Base-by-base conservation (phyloP, 2,329 filamentous ascomycete species). In the Hypoxylon sp. region DNA sequence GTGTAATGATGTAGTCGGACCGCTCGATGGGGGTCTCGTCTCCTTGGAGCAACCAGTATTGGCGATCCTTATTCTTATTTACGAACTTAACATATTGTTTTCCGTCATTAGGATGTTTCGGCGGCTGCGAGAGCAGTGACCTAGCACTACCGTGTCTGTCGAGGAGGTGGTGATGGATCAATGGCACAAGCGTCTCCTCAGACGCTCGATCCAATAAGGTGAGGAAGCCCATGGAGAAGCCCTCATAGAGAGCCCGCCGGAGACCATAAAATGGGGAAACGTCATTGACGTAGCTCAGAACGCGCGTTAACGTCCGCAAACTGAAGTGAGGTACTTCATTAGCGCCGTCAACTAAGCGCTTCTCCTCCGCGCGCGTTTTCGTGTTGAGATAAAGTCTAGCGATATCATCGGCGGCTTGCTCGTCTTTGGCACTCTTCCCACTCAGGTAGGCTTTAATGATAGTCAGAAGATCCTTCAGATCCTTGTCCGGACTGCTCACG, bases 311-410 rank as follows among this genome's bases (percentile, higher is more conserved):
- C 0, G 96, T 99, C 76, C 96, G 89, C 61, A 99, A 87, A 82
- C 95, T 98, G 82, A 97, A 99, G 78, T 99, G 96, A 9, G 96
- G 95, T 50, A 96, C 93, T 75, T 99, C 94, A 65, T 96, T 95
- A 26, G 95, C 95, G 44, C 96, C 95, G 78, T 99, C 96, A 0
- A 97, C 96, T 12, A 99, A 82, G 62, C 89, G 87, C 76, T 96
- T 97, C 54, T 93, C 88, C 60, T 92, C 89, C 0, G 92, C 91
- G 46, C 97, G 83, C 40, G 84, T 85, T 77, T 97, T 96, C 6
- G 95, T 95, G 70, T 93, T 91, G 62, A 97, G 84, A 75, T 99
- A 99, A 1, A 99, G 85, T 38, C 88, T 87, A 1, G 93, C 93
- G 63, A 97, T 91, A 74, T 97, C 93, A 61, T 92, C 85, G 0